These are phyloP conservation scores for Salix exigua DNA, from an alignment of 345 rosid species.

Conservation along the genomic window DNA sequence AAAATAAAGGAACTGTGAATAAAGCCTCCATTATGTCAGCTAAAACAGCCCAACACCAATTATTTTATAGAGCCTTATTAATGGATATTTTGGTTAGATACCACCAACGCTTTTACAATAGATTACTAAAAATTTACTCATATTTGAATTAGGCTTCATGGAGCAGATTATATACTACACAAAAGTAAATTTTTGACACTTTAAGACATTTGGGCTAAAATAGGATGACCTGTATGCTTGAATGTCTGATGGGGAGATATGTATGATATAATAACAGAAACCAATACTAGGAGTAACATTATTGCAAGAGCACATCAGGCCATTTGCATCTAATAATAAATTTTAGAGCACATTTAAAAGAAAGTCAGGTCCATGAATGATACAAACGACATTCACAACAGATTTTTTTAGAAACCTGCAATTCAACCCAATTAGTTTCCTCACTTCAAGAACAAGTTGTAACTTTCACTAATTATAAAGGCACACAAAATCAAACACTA, in stretches of 20 bases:
- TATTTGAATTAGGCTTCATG: neutral
- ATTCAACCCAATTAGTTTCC: neutral
- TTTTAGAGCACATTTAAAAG: neutral
- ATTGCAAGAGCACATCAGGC: neutral
- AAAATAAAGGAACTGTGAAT: neutral
- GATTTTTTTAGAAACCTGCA: neutral
- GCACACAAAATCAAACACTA: neutral
- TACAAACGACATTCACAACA: neutral
- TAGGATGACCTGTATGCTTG: no score
- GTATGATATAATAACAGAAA: neutral
- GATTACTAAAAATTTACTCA: neutral
- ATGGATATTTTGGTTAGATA: neutral
- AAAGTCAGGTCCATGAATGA: neutral
- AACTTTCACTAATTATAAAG: neutral
- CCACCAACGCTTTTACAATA: neutral
- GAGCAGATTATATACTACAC: neutral
- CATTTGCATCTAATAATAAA: neutral
- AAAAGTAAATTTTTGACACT: neutral
- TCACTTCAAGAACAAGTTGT: neutral
- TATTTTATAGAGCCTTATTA: neutral
- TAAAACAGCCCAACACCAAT: neutral
- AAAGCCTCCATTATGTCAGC: neutral
- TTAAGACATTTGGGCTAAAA: neutral
- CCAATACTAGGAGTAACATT: neutral
- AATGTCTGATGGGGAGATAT: neutral